Base-by-base conservation (phyloP, 2,329 filamentous ascomycete species). In the Phyllosticta capitalensis region DNA sequence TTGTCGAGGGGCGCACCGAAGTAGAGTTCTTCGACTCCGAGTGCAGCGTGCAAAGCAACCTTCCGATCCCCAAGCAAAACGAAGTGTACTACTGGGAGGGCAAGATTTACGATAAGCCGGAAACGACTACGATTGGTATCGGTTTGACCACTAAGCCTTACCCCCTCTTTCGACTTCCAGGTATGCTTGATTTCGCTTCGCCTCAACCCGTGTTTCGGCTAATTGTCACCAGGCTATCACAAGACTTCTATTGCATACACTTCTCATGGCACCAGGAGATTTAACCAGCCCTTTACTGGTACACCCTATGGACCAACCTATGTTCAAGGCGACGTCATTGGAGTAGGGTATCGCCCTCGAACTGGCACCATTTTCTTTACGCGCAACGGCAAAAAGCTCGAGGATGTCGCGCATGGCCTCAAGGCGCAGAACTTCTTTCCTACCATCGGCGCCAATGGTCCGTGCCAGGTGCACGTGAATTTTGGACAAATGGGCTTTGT, bases 61-160 rank as follows among this genome's bases (percentile, higher is more conserved):
- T 99, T 49, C 94, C 94, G 0, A 90, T 99, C 7, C 94, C 94
- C 14, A 99, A 99, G 71, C 94, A 99, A 71, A 99, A 99, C 70
- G 94, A 99, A 69, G 92, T 97, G 10, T 99, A 99, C 74, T 99
- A 99, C 75, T 99, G 94, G 94, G 94, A 99, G 74, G 89, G 92
- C 59, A 99, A 99, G 79, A 88, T 99, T 57, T 99, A 95, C 75
- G 94, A 99, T 63, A 97, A 97, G 76, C 91, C 94, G 3, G 94
- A 97, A 64, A 84, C 78, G 61, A 95, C 90, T 0, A 77, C 90
- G 65, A 82, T 99, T 63, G 92, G 89, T 70, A 91, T 99, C 66
- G 94, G 94, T 65, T 89, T 99, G 80, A 89, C 89, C 52, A 99
- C 94, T 20, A 99, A 99, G 71, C 94, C 94, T 7, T 99, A 99